Base-by-base conservation (phyloP, 2,329 filamentous ascomycete genomes). In the Penicillium fuscoglaucum region DNA sequence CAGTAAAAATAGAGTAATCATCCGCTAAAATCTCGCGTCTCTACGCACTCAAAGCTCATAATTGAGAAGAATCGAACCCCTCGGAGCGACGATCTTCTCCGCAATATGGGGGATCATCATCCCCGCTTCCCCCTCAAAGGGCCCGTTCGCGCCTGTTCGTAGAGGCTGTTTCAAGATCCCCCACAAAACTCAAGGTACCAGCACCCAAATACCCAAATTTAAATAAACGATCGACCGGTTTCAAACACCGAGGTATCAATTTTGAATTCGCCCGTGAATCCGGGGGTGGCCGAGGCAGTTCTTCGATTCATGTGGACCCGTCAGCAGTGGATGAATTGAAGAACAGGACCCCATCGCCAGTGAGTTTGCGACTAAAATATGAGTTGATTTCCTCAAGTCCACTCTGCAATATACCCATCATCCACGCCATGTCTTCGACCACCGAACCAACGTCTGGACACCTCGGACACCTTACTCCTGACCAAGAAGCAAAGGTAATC, bases 401-500 rank as follows among this genome's bases (percentile, higher is more conserved):
- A 57, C 7, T 33, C 9, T 19, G 2, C 2, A 55, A 6, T n/a
- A 9, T n/a, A 35, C 13, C 6, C 10, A 21, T 15, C 3, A n/a
- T 46, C 21, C 17, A 44, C 44, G 21, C 28, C 43, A 62, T 65
- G 63, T 45, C 58, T 45, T 39, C 61, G 46, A 45, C 50, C 44
- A n/a, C 43, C 4, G 40, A 86, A 90, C 41, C 45, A 0, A 37
- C 35, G 7, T 51, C 62, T 12, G 62, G 62, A n/a, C 57, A 65
- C 62, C 85, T 91, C 50, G 90, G 90, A 59, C 96, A 90, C 66
- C 81, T 98, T 54, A 96, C 91, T 6, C 74, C 85, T 2, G 91
- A 96, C 59, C 86, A 98, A 76, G 91, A 96, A 67, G 84, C 84
- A 60, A 96, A 95, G 78, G 79, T 98, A 59, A 89, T 88, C 67